Evolutionary conservation across 2,329 filamentous ascomycete genomes (phyloP), one percentile per base, ranked within the genome.

Genomic region (Neoascochyta sp.): DNA sequence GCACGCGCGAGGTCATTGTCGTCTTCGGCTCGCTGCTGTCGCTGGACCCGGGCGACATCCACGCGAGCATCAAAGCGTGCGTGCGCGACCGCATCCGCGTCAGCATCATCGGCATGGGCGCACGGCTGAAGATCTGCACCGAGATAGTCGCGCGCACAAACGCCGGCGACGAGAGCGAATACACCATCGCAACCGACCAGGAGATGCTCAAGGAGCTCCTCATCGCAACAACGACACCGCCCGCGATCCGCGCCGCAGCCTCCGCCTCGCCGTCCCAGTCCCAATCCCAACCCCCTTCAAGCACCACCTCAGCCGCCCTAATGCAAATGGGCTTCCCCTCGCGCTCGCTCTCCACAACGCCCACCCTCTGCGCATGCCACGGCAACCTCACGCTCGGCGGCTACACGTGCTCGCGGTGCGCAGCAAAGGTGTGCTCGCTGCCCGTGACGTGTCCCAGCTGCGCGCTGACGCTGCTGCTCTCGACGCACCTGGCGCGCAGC

Each of bases 251-350:
- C 32, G 77, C 80, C 3, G 74, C 69, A 10, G 32, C 39, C 8
- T 29, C 31, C 6, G 32, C 59, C 49, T 19, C 55, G 45, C 34
- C 62, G 33, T 42, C 50, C 4, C 36, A 50, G 52, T 39, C 52
- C 45, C 65, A 74, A 51, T 54, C 52, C 9, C n/a, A n/a, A n/a
- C n/a, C n/a, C n/a, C n/a, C n/a, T n/a, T n/a, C n/a, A n/a, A n/a
- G n/a, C n/a, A n/a, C n/a, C n/a, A 38, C 32, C 14, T 60, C 70
- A 52, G 64, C 58, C 33, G 72, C 75, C 3, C 70, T 98, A 22
- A 76, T 98, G 15, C 93, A 94, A 85, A 98, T 98, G 90, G 92
- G 92, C 4, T 98, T 98, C 54, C 92, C 92, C 0, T 93, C 86
- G 5, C 78, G 89, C 20, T 84, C 83, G 3, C 78, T 92, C 4